Evolutionary conservation across 2,329 filamentous ascomycete species (phyloP).

Genomic region (Neonectria ditissima): DNA sequence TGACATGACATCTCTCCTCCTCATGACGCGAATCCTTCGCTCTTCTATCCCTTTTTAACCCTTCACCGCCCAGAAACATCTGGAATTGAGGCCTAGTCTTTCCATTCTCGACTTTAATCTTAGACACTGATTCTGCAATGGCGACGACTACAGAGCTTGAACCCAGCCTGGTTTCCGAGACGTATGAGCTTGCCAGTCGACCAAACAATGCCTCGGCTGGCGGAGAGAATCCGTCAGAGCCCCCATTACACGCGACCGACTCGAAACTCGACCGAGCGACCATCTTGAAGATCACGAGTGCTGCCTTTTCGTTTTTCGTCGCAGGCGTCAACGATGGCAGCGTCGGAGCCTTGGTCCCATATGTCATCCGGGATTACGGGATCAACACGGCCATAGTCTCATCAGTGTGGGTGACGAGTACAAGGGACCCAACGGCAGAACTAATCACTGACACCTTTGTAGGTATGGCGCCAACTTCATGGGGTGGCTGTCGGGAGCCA

Average conservation of each 20-base stretch:
- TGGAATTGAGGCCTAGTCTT: neutral
- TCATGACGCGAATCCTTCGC: neutral
- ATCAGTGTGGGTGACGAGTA: slow-evolving; percentile 55
- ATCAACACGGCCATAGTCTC: slow-evolving; percentile 65
- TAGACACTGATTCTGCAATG: neutral
- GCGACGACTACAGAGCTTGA: slow-evolving; percentile 22
- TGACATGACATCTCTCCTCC: neutral
- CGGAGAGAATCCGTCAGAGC: neutral
- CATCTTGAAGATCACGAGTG: slow-evolving; percentile 62
- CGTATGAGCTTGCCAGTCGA: slow-evolving; percentile 9
- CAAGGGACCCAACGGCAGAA: neutral
- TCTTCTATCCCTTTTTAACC: neutral
- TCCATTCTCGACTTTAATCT: neutral
- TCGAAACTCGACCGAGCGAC: slow-evolving; percentile 15
- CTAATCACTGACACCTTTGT: neutral
- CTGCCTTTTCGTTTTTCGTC: slow-evolving; percentile 73
- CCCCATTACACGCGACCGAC: neutral
- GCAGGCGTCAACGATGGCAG: slow-evolving; percentile 75
- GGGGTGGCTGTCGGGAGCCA: slow-evolving; percentile 70
- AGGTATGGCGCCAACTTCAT: slow-evolving; percentile 68
- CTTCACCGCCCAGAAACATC: neutral
- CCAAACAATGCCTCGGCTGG: neutral
- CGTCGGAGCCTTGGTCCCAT: slow-evolving; percentile 71
- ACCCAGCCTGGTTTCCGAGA: slow-evolving; percentile 12
- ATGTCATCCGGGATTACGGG: slow-evolving; percentile 68